Conservation (phyloP, 345 rosid species). For the Stellera chamaejasme region DNA sequence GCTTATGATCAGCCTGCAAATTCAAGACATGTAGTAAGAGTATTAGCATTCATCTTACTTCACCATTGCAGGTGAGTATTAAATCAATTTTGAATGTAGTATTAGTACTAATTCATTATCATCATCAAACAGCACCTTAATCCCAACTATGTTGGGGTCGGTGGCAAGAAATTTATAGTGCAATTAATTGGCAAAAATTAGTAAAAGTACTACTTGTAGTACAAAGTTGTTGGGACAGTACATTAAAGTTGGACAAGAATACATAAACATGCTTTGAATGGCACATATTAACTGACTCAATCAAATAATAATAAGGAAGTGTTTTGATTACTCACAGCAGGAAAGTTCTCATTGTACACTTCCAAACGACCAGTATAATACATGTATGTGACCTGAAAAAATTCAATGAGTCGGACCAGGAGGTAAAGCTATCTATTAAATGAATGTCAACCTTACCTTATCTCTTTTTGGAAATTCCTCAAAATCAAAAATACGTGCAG, state of each 20-base stretch:
- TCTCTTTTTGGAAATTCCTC: constrained; percentile 95
- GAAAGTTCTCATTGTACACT: constrained; percentile 95
- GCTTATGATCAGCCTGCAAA: constrained; percentile 85
- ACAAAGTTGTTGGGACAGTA: background rate
- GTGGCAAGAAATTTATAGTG: no score
- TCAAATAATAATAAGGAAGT: constrained; percentile 2
- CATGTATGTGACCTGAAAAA: constrained; percentile 88
- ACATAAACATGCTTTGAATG: background rate
- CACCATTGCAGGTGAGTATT: background rate
- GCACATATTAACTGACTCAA: constrained; percentile 1
- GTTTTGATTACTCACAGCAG: constrained; percentile 51
- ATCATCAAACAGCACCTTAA: no score
- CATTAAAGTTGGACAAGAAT: background rate
- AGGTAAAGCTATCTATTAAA: background rate
- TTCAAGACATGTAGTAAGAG: constrained; percentile 5
- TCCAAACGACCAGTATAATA: constrained; percentile 97
- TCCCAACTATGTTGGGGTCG: no score
- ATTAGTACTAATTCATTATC: background rate
- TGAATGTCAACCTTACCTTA: constrained; percentile 36
- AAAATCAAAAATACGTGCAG: constrained; percentile 91
- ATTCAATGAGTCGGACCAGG: constrained; percentile 12
- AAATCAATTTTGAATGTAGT: background rate
- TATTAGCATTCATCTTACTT: background rate
- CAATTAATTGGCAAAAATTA: no score
- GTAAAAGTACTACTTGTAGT: background rate